Evolutionary conservation across 495 filamentous ascomycete species (phyloP).

Genomic region (Hypoxylon trugodes): DNA sequence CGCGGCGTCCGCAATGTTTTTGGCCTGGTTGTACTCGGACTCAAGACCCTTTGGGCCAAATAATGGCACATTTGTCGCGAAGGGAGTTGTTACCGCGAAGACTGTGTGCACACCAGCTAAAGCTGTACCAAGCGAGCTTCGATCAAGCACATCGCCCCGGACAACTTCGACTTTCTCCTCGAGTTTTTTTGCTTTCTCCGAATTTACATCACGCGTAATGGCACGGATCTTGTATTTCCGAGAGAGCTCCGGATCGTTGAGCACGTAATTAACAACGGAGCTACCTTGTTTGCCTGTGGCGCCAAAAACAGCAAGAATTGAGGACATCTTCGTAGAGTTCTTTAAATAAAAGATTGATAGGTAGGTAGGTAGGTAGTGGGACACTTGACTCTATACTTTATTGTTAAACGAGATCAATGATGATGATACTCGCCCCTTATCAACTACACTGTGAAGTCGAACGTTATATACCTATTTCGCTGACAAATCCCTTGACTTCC

Average conservation of each 20-base stretch:
- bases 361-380: no score
- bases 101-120: constrained; percentile 57
- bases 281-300: constrained; percentile 70
- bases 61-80: no score
- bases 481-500: no score
- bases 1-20: constrained; percentile 57
- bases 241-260: constrained; percentile 58
- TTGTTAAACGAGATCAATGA: no score
- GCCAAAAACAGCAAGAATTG: constrained; percentile 67
- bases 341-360: neutral
- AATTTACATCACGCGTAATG: constrained; percentile 62
- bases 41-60: constrained; percentile 46
- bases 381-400: no score
- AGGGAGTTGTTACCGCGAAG: constrained; percentile 61
- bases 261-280: constrained; percentile 62
- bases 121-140: constrained; percentile 52
- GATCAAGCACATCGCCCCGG: constrained; percentile 48
- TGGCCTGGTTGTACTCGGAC: constrained; percentile 51
- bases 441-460: no score
- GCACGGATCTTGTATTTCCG: constrained; percentile 62
- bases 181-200: constrained; percentile 53
- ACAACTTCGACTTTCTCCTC: constrained; percentile 50
- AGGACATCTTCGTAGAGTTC: constrained; percentile 43
- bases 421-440: no score
- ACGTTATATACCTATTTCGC: no score